A percentile compares a stretch with the other conserved stretches of the same genome.
Conservation (phyloP, 345 rosid genomes). For the Populus davidiana region DNA sequence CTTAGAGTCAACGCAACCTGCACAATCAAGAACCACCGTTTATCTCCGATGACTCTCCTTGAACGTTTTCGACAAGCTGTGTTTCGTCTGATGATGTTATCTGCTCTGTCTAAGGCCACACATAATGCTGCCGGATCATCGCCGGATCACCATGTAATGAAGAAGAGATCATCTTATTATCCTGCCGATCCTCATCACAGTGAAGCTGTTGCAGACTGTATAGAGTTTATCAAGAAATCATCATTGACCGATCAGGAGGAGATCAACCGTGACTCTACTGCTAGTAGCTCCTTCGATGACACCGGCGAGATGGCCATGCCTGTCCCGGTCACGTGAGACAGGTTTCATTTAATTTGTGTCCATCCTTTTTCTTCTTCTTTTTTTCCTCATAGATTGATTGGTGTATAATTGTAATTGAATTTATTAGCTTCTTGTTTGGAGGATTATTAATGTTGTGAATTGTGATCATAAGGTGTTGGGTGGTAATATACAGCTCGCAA, state of each 20-base stretch:
- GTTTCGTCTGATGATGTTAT: constrained; percentile 64
- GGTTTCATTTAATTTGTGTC: neutral
- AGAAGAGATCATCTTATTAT: constrained; percentile 1
- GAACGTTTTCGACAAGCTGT: constrained; percentile 60
- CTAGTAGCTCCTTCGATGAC: constrained; percentile 3
- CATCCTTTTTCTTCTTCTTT: too few relatives aligned
- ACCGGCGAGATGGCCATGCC: constrained; percentile 20
- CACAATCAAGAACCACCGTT: constrained; percentile 23
- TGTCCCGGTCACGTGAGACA: constrained; percentile 29
- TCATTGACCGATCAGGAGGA: constrained; percentile 17
- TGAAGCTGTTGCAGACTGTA: constrained; percentile 79
- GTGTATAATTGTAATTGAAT: neutral
- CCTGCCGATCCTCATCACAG: constrained; percentile 52
- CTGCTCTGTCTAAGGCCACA: constrained; percentile 54
- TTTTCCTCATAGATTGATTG: neutral
- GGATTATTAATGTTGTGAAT: too few relatives aligned
- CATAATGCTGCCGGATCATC: neutral
- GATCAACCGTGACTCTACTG: neutral
- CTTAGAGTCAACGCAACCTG: constrained; percentile 12
- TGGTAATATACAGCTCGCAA: too few relatives aligned
- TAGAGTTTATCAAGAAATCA: constrained; percentile 73
- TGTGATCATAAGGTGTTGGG: too few relatives aligned
- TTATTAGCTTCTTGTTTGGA: too few relatives aligned
- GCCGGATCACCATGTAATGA: neutral
- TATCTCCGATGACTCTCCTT: constrained; percentile 44